A percentile compares a stretch with the other conserved stretches of the same genome.
phyloP scores from a whole-genome alignment of 495 filamentous ascomycete genomes.

The Parathielavia hyrcaniae region DNA sequence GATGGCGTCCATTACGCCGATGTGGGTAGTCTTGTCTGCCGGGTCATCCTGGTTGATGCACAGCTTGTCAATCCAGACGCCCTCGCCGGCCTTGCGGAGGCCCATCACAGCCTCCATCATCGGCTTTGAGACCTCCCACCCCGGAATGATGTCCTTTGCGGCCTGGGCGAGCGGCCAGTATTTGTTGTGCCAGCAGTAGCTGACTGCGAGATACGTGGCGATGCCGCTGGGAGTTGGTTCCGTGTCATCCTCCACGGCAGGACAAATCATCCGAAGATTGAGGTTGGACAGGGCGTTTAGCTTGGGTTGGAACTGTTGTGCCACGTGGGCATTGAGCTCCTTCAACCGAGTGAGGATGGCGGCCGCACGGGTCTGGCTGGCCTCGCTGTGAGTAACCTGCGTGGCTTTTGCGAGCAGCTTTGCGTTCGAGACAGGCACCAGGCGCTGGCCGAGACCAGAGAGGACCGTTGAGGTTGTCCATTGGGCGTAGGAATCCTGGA shows the following conservation, averaged over 20 bases:
- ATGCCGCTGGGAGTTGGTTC: neutral
- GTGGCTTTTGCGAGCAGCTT: constrained; percentile 12
- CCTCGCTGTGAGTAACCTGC: neutral
- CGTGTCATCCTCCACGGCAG: neutral
- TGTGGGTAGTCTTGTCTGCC: constrained; percentile 23
- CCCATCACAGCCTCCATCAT: constrained; percentile 26
- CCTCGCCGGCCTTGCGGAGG: constrained; percentile 9
- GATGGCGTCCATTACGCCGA: constrained; percentile 29
- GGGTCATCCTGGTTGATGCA: constrained; percentile 33
- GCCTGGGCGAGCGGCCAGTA: constrained; percentile 14
- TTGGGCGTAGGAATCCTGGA: constrained; percentile 3
- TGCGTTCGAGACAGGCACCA: constrained; percentile 5
- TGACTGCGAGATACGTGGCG: constrained; percentile 21
- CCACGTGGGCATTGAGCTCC: constrained; percentile 19
- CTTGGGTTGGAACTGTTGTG: constrained; percentile 17
- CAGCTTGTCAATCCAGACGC: constrained; percentile 32
- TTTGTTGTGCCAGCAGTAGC: constrained; percentile 29
- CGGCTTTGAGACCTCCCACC: constrained; percentile 23
- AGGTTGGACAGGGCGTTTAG: constrained; percentile 11
- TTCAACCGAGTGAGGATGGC: constrained; percentile 16
- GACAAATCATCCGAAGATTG: constrained; percentile 19
- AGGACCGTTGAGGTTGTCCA: neutral
- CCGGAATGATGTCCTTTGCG: constrained; percentile 8
- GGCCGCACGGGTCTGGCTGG: constrained; percentile 5
- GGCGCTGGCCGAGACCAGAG: constrained; percentile 7